Base-by-base conservation (phyloP, 2,329 filamentous ascomycete species). In the Aspergillus piperis region DNA sequence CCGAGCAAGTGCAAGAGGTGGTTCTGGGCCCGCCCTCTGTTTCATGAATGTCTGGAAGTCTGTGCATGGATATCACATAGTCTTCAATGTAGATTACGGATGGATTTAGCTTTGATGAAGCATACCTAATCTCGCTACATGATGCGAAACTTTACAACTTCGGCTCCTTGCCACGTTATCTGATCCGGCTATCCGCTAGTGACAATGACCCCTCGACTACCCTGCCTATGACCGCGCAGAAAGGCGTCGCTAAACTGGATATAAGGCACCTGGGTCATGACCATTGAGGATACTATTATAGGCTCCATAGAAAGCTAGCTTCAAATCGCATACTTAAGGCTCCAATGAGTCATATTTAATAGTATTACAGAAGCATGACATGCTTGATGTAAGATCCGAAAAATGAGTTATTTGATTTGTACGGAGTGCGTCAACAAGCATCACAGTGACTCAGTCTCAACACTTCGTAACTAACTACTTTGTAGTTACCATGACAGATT, bases 1-100 rank as follows among this genome's bases (percentile, higher is more conserved):
- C 86, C 62, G 87, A 89, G 71, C 83, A 83, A 38, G 81, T 88
- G 59, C 86, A 87, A 57, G 82, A 82, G 64, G 72, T 88, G 55
- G 83, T 75, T 41, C 65, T 80, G 41, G 85, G 84, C 1, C 74
- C 76, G 3, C 66, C 74, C 49, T 67, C 66, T 15, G 56, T 66
- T 17, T 23, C 41, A 13, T 44, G 21, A 23, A 21, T 44, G 11
- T 23, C 19, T 23, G 7, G 19, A 19, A 23, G n/a, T 23, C 21
- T 23, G 41, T 21, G 41, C 41, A 44, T 23, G 5, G 5, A 21
- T 11, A 23, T 13, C 41, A 21, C 8, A 23, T 23, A 15, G 19
- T 44, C 8, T 13, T 44, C 21, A 21, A 21, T 44, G 19, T 44
- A 44, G 23, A 19, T 21, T 44, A 44, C 21, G 19, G 19, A 44